These are phyloP conservation scores for Stylosanthes scabra DNA, from an alignment of 331 rosid species.

Conservation along the genomic window DNA sequence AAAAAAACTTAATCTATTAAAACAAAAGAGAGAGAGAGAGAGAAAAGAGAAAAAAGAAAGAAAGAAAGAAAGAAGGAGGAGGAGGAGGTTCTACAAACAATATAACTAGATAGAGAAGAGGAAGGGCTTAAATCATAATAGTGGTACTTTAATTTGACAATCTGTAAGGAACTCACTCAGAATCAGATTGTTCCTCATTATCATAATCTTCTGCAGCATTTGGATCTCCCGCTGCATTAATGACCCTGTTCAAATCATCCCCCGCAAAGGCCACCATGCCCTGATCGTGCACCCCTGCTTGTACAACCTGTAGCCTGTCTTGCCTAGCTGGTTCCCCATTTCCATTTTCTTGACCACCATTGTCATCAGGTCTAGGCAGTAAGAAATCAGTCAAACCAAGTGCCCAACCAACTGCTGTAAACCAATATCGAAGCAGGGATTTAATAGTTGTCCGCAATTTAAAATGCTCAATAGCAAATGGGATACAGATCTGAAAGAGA, in stretches of 20 bases:
- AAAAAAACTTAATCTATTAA: no score
- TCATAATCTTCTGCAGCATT: conserved; percentile 74
- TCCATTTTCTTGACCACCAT: conserved; percentile 78
- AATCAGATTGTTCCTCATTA: conserved; percentile 86
- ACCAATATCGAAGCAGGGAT: conserved; percentile 91
- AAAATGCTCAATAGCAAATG: conserved; percentile 98
- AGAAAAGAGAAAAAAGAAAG: no score
- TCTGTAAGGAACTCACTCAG: conserved; percentile 74
- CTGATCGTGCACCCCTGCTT: conserved; percentile 68
- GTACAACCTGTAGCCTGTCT: conserved; percentile 81
- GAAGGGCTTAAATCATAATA: conserved; percentile 7
- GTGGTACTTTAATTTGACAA: conserved; percentile 1
- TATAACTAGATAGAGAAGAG: not conserved
- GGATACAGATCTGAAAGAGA: conserved; percentile 96
- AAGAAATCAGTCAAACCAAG: conserved; percentile 91
- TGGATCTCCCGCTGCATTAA: conserved; percentile 55
- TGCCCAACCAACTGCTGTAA: conserved; percentile 96
- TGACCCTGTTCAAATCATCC: conserved; percentile 58
- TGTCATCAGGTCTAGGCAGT: conserved; percentile 88
- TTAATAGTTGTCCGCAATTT: conserved; percentile 93
- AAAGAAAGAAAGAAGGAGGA: no score
- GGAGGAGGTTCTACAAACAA: not conserved
- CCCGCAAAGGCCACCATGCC: conserved; percentile 69
- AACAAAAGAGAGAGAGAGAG: no score
- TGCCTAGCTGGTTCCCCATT: conserved; percentile 90